Evolutionary conservation across 257 asterid species (phyloP), one percentile per base, ranked within the genome.

Genomic region (Lycium ferocissimum): DNA sequence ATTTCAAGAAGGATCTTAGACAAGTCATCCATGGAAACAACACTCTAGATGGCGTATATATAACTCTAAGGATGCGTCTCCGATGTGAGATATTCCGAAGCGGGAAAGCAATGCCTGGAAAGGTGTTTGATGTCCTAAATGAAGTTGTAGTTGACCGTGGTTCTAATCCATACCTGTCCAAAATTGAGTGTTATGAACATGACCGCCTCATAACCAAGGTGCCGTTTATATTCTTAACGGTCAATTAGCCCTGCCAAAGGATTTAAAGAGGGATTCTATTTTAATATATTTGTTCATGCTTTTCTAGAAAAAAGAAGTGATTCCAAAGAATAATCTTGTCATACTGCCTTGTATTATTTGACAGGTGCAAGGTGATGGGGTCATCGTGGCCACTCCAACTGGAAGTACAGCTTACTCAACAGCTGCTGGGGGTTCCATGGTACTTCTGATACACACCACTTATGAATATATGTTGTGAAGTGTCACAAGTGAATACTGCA

Each of bases 351-450:
- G 5, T 63, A 47, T 82, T 82, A 11, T 83, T 66, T 84, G 76
- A 63, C 82, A 97, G 99, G 99, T 97, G 83, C 98, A 97, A 94
- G 99, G 98, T 86, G 99, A 97, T 87, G 99, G 99, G 86, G 99
- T 97, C 85, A 97, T 97, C 86, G 96, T 97, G 70, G 99, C 99
- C 80, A 97, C 99, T 53, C 99, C 99, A 65, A 97, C 98, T 54
- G 99, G 99, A 88, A 97, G 99, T 87, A 97, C 99, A 62, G 99
- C 99, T 86, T 97, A 97, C 90, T 95, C 98, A 82, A 95, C 99
- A 53, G 97, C 99, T 59, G 99, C 99, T 40, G 99, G 99, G 71
- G 98, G 99, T 87, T 97, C 99, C 84, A 92, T 97, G 99, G 99
- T 96, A 78, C 49, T 14, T 78, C 47, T 9, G 65, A 78, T 40